phyloP scores from a whole-genome alignment of 2,329 filamentous ascomycete genomes.

The Teratosphaeria zuluensis region DNA sequence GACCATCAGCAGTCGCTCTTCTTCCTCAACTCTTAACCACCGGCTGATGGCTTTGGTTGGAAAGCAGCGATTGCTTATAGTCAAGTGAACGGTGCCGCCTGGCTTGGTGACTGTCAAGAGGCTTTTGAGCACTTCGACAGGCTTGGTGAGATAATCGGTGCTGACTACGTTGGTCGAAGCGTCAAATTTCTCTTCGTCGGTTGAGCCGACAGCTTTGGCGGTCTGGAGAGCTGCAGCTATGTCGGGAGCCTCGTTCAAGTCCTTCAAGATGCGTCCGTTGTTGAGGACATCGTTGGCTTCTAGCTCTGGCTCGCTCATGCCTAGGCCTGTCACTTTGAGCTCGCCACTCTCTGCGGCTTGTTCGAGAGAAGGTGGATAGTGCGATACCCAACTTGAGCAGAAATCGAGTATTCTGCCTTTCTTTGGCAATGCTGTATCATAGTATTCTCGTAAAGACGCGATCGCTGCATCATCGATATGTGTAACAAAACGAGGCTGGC shows the following conservation, averaged over 20 bases:
- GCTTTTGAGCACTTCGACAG: constrained; percentile 35
- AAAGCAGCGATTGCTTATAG: constrained; percentile 44
- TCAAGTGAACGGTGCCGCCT: constrained; percentile 41
- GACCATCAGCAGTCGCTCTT: constrained; percentile 40
- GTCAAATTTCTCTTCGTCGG: constrained; percentile 26
- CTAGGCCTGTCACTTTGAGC: constrained; percentile 37
- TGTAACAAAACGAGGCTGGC: constrained; percentile 40
- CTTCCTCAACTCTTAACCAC: constrained; percentile 39
- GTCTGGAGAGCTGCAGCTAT: constrained; percentile 15
- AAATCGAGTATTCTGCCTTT: constrained; percentile 39
- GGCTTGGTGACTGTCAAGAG: constrained; percentile 31
- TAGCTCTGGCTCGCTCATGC: constrained; percentile 41
- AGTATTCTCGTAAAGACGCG: constrained; percentile 35
- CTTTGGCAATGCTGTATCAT: constrained; percentile 32
- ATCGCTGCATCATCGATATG: constrained; percentile 46
- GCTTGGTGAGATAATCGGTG: constrained; percentile 43
- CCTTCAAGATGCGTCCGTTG: constrained; percentile 26
- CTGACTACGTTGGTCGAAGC: constrained; percentile 42
- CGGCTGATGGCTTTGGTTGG: constrained; percentile 42
- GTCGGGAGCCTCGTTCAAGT: constrained; percentile 36
- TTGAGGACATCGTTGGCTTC: constrained; percentile 31
- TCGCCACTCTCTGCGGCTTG: constrained; percentile 23
- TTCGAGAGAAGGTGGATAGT: constrained; percentile 31
- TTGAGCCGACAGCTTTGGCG: neutral
- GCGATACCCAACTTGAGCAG: constrained; percentile 42